Percentiles rank a stretch among this genome's conserved stretches.
These are phyloP conservation scores for Penicillium sp. DNA, from an alignment of 2,329 filamentous ascomycete genomes.

Conservation along the genomic window DNA sequence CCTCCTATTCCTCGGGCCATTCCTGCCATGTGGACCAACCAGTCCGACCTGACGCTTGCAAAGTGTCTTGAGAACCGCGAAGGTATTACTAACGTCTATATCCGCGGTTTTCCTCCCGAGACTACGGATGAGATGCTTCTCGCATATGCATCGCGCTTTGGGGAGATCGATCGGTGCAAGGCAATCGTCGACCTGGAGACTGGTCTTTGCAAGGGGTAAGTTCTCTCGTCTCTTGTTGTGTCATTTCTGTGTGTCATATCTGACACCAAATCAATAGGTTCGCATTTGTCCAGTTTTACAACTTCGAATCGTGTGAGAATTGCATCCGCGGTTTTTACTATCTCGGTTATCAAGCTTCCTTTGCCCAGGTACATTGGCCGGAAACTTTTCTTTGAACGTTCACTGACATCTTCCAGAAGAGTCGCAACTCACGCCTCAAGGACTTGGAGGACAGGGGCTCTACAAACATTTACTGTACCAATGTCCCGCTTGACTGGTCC, in stretches of 20 bases:
- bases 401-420: conserved; percentile 60
- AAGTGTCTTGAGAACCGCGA: conserved; percentile 93
- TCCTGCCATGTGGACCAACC: conserved; percentile 76
- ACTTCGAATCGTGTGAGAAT: conserved; percentile 82
- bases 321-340: conserved; percentile 95
- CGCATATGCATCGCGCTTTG: conserved; percentile 80
- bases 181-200: conserved; percentile 95
- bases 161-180: conserved; percentile 92
- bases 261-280: conserved; percentile 59
- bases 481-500: conserved; percentile 85
- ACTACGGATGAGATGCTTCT: conserved; percentile 88
- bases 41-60: conserved; percentile 83
- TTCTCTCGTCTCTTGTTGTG: conserved; percentile 16
- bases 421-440: conserved; percentile 96
- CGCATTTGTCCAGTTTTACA: conserved; percentile 93
- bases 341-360: conserved; percentile 94
- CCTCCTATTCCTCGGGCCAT: conserved; percentile 83
- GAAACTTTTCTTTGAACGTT: neutral
- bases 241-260: conserved; percentile 6
- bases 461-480: conserved; percentile 97
- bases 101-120: conserved; percentile 89
- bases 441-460: conserved; percentile 85
- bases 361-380: conserved; percentile 68
- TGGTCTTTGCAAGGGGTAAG: conserved; percentile 91
- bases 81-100: conserved; percentile 97